Percentiles rank a stretch among this genome's conserved stretches.
Conservation (phyloP, 2,329 filamentous ascomycete genomes). For the Aurifilum marmelostoma region DNA sequence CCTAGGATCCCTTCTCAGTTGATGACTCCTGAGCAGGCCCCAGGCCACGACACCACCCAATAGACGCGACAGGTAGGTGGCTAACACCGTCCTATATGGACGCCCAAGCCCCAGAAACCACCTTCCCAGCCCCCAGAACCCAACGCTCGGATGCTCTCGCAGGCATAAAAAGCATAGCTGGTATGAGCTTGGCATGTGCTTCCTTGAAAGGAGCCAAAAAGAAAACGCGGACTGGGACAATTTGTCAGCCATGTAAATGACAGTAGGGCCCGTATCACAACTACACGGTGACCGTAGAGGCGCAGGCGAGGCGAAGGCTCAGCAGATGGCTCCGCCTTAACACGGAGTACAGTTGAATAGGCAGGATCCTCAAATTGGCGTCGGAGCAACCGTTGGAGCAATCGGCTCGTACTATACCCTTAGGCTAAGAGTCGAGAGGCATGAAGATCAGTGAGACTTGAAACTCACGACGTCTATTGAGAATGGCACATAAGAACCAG, state of each 20-base stretch:
- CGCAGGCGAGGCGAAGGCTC: background rate
- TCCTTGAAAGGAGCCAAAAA: background rate
- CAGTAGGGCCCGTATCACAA: too few relatives aligned
- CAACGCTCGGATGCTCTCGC: too few relatives aligned
- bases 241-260: too few relatives aligned
- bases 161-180: background rate
- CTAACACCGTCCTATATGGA: too few relatives aligned
- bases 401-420: background rate
- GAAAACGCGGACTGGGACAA: background rate
- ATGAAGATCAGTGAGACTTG: background rate
- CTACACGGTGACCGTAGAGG: background rate
- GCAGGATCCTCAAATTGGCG: background rate
- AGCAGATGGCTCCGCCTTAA: background rate
- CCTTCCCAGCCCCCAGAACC: too few relatives aligned
- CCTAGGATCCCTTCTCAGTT: too few relatives aligned
- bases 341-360: background rate
- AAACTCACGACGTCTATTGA: constrained; percentile 1
- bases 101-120: too few relatives aligned
- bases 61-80: too few relatives aligned
- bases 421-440: background rate
- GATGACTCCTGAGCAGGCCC: too few relatives aligned
- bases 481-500: background rate
- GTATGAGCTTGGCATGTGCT: too few relatives aligned
- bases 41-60: too few relatives aligned
- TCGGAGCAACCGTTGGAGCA: too few relatives aligned